Evolutionary conservation across 805 yeast genomes (phyloP), one percentile per base, ranked within the genome.

Genomic region (Pichia thaimueangensis): DNA sequence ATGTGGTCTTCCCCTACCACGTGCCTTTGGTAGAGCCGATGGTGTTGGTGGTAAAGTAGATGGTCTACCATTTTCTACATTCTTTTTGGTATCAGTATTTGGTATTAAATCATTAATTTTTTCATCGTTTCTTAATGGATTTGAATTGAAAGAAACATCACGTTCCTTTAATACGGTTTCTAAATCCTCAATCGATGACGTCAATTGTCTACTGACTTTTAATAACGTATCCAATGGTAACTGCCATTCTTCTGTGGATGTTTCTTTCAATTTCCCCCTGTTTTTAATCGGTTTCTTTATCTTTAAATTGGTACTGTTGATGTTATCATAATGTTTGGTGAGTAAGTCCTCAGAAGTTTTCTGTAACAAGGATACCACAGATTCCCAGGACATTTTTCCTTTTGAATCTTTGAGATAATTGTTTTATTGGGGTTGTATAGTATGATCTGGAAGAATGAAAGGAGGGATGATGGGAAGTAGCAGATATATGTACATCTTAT

Each of bases 1-100:
- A 4, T 37, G 31, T 29, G 36, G 36, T 19, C 41, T 25, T 7
- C 41, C 41, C 30, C 41, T 38, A 12, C 41, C 41, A 4, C 41
- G 29, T 13, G 16, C 20, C 21, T 27, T 36, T 17, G 19, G 8
- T 13, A 3, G 11, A 28, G 19, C 21, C 6, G 15, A n/a, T 13
- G 21, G 17, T 4, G 39, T 36, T 9, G 30, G 4, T 15, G 35
- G 13, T 15, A 19, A n/a, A 7, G 9, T 29, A 19, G 6, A n/a
- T 15, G 19, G 9, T 15, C 19, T 12, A 25, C 28, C 28, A 6
- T 34, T 17, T 22, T 20, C 9, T 6, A 6, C 31, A 15, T n/a
- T 8, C 9, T 29, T 29, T 6, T 29, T 19, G 6, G 13, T 29
- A 29, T 29, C 31, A 29, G 16, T 11, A 29, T 24, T 15, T 22